Conservation (phyloP, 345 rosid genomes). For the Stellera chamaejasme region DNA sequence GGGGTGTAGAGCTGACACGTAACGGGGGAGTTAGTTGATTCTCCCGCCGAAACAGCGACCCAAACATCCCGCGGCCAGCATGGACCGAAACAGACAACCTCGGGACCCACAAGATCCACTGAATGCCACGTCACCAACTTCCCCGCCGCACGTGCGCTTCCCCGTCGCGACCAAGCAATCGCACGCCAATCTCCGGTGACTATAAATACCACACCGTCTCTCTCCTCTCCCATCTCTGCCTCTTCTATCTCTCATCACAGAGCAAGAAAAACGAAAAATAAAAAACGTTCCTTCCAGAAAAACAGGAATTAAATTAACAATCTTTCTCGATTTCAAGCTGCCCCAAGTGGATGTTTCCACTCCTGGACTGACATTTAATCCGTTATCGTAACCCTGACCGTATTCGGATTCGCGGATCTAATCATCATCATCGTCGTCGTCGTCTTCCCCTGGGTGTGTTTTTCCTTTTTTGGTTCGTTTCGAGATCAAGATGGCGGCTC, state of each 20-base stretch:
- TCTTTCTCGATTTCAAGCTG: slow-evolving; percentile 10
- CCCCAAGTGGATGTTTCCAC: background rate
- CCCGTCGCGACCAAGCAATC: slow-evolving; percentile 7
- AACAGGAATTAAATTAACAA: slow-evolving; percentile 1
- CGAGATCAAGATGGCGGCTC: slow-evolving; percentile 18
- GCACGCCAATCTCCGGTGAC: slow-evolving; percentile 11
- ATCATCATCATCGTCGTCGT: background rate
- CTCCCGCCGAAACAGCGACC: background rate
- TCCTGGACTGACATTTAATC: too few species aligned
- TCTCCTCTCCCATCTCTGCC: slow-evolving; percentile 7
- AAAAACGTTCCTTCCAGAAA: background rate
- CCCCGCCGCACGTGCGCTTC: slow-evolving; percentile 4
- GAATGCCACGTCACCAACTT: slow-evolving; percentile 23
- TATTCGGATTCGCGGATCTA: too few species aligned
- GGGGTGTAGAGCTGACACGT: too few species aligned
- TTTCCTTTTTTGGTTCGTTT: background rate
- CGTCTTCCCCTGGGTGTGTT: too few species aligned
- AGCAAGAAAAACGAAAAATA: background rate
- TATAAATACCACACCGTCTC: background rate
- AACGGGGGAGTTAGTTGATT: too few species aligned
- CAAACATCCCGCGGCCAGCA: background rate
- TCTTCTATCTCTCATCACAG: slow-evolving; percentile 5
- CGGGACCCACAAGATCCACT: background rate
- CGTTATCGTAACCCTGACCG: too few species aligned
- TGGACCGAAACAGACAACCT: slow-evolving; percentile 1